Evolutionary conservation across 148 eudicot species (phyloP), one percentile per base, ranked within the genome.

Genomic region (Rhododendron molle): DNA sequence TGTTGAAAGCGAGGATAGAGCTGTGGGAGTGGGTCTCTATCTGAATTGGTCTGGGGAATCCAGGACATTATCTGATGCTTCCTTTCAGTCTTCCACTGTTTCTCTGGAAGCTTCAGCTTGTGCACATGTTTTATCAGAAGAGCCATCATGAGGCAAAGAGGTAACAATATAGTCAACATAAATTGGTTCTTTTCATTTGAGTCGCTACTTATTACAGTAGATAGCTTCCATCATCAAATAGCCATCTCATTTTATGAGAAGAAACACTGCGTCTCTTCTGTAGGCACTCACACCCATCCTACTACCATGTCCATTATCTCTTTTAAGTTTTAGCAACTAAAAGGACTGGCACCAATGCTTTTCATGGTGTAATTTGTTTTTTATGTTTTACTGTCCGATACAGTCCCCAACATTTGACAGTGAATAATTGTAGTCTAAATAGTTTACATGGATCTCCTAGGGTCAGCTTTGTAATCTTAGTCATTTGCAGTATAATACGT

Each of bases 41-140:
- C 44, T 52, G 82, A 38, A 86, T 76, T 85, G 86, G 85, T 80
- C 82, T 12, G 80, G 74, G 72, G 86, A 84, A 74, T 50, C 83
- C 46, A 80, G 83, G 67, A 81, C 85, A 21, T 67, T 87, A 12
- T 79, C 89, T 69, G 85, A 85, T 90, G 83, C 88, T 84, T 86
- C 89, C 67, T 52, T 62, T 49, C 84, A 84, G 76, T 80, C 84
- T 54, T 80, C 44, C 5, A 21, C 81, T 30, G 13, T 86, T 83
- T 43, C 44, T 72, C 18, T 78, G 54, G 88, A 74, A 76, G 65
- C 82, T 46, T 65, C 49, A 49, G 65, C 82, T 83, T 86, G 65
- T 65, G 58, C 1, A n/a, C 76, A 20, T 82, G 81, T 67, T 40
- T 74, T 56, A 52, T 86, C 85, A 21, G 14, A 15, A 80, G 83